phyloP scores from a whole-genome alignment of 2,329 filamentous ascomycete genomes.

The Penicillium sp. region DNA sequence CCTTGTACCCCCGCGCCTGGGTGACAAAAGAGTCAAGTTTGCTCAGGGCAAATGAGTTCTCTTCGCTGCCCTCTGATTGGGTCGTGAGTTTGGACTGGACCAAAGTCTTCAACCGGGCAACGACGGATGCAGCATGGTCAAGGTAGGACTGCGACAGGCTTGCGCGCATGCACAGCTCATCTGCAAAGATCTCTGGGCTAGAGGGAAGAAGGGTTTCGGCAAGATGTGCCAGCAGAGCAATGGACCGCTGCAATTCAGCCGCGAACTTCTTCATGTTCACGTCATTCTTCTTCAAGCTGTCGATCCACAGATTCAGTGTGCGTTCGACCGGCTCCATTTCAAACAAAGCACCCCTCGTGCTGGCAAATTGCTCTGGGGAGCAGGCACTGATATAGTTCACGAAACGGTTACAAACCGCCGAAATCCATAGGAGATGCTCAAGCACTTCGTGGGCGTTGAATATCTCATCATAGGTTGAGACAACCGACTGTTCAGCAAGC shows the following conservation, averaged over 20 bases:
- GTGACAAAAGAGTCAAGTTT: slow-evolving; percentile 67
- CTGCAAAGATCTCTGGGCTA: slow-evolving; percentile 67
- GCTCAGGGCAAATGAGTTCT: slow-evolving; percentile 62
- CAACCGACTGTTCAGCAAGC: slow-evolving; percentile 61
- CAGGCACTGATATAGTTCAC: slow-evolving; percentile 74
- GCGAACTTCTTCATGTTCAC: slow-evolving; percentile 79
- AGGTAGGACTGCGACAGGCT: slow-evolving; percentile 73
- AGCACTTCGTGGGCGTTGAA: slow-evolving; percentile 75
- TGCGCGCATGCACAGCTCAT: slow-evolving; percentile 72
- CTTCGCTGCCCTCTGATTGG: slow-evolving; percentile 61
- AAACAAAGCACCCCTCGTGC: slow-evolving; percentile 72
- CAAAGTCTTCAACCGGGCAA: slow-evolving; percentile 60
- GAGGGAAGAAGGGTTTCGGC: slow-evolving; percentile 71
- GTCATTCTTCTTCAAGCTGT: slow-evolving; percentile 75
- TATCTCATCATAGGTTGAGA: slow-evolving; percentile 67
- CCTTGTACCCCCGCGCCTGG: slow-evolving; percentile 76
- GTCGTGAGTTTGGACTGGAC: slow-evolving; percentile 60
- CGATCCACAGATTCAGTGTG: slow-evolving; percentile 81
- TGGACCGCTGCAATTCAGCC: slow-evolving; percentile 73
- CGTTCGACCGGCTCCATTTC: slow-evolving; percentile 90
- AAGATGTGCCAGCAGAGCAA: slow-evolving; percentile 81
- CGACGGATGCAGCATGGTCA: slow-evolving; percentile 66
- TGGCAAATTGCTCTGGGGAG: slow-evolving; percentile 69
- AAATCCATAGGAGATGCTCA: slow-evolving; percentile 80
- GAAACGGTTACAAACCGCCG: slow-evolving; percentile 77